These are phyloP conservation scores for Tephrocybe sp. DNA, from an alignment of 768 basidiomycete genomes.

Conservation along the genomic window DNA sequence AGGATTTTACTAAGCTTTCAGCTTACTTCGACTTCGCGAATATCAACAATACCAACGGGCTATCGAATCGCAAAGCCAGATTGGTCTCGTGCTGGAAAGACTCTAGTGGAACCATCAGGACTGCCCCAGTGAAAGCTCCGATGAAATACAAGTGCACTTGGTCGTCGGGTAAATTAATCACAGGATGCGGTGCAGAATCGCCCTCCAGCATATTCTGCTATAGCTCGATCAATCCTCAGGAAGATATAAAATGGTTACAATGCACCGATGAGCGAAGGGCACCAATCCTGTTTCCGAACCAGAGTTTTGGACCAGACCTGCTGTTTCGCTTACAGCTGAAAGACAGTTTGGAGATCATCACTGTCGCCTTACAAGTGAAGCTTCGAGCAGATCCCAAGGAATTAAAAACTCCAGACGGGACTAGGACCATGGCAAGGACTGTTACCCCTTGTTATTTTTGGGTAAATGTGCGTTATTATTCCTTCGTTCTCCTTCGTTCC, in stretches of 20 bases:
- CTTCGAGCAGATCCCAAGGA: background rate
- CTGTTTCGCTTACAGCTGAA: background rate
- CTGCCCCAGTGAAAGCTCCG: constrained; percentile 4
- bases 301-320: background rate
- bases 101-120: background rate
- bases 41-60: background rate
- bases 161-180: too few relatives aligned
- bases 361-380: background rate
- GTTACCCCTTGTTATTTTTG: background rate
- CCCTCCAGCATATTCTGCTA: too few relatives aligned
- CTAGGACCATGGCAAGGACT: background rate
- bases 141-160: too few relatives aligned
- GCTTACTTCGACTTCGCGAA: background rate
- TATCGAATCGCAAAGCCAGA: background rate
- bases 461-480: background rate
- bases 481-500: background rate
- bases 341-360: background rate
- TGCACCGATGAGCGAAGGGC: too few relatives aligned
- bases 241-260: too few relatives aligned
- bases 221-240: too few relatives aligned
- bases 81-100: constrained; percentile 1
- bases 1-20: background rate
- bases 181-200: too few relatives aligned
- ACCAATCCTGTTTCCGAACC: background rate
- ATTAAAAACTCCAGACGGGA: too few relatives aligned